Evolutionary conservation across 192 early-diverging fungal genomes (phyloP).

Genomic region (Podila epigama): DNA sequence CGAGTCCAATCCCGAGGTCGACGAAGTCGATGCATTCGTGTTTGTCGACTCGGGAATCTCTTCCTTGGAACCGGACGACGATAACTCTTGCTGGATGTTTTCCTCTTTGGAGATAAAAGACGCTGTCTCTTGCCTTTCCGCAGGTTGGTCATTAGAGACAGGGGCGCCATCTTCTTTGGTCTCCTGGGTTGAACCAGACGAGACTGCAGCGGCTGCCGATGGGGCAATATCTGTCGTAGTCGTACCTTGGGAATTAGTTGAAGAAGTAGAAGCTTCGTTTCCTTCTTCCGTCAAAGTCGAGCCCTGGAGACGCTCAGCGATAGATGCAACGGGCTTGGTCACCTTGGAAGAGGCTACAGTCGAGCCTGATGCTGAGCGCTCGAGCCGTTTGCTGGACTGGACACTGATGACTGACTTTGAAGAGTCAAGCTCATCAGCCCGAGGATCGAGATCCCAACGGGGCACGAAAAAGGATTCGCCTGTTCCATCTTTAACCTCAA

Average conservation of each 20-base stretch:
- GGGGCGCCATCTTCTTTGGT: neutral
- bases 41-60: neutral
- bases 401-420: constrained; percentile 45
- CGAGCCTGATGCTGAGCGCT: constrained; percentile 22
- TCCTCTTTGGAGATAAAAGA: neutral
- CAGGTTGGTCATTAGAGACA: neutral
- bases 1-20: constrained; percentile 18
- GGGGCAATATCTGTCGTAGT: neutral
- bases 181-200: too few relatives aligned
- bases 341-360: constrained; percentile 11
- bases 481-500: constrained; percentile 44
- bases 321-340: constrained; percentile 11
- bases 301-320: constrained; percentile 31
- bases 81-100: neutral
- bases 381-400: constrained; percentile 30
- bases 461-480: constrained; percentile 48
- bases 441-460: constrained; percentile 43
- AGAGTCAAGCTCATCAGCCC: constrained; percentile 40
- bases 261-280: neutral
- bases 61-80: neutral
- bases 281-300: constrained; percentile 11
- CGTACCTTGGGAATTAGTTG: neutral
- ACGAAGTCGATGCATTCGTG: constrained; percentile 6
- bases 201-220: neutral
- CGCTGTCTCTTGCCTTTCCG: too few relatives aligned